Conservation (phyloP, 768 basidiomycete species). For the Boletus reticulatus region DNA sequence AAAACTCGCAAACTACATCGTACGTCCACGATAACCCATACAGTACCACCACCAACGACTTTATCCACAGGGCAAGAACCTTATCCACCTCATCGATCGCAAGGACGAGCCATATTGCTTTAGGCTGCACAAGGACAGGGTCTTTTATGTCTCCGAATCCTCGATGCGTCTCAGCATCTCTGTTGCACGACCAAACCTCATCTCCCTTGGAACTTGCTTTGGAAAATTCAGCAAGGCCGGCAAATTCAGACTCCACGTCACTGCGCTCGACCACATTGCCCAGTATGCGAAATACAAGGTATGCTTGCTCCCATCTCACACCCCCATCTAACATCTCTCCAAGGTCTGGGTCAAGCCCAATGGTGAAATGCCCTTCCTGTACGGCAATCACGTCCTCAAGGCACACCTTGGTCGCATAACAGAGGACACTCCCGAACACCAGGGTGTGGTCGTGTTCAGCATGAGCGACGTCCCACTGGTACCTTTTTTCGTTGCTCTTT, state of each 20-base stretch:
- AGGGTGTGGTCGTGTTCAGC: constrained; percentile 94
- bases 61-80: constrained; percentile 78
- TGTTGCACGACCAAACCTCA: constrained; percentile 87
- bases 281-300: constrained; percentile 99
- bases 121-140: constrained; percentile 89
- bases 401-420: constrained; percentile 99
- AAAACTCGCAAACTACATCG: constrained; percentile 97
- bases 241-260: constrained; percentile 97
- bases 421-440: constrained; percentile 98
- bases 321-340: background rate
- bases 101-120: constrained; percentile 95
- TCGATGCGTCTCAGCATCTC: constrained; percentile 93
- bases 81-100: constrained; percentile 93
- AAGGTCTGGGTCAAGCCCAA: constrained; percentile 99
- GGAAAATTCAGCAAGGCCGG: constrained; percentile 97
- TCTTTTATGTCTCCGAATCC: constrained; percentile 94
- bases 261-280: constrained; percentile 87
- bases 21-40: constrained; percentile 34
- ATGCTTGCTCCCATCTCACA: constrained; percentile 12
- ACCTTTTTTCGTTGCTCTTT: constrained; percentile 16
- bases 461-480: constrained; percentile 96
- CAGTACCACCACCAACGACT: background rate
- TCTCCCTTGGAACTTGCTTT: constrained; percentile 93
- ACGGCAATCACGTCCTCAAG: constrained; percentile 98
- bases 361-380: constrained; percentile 98